Evolutionary conservation across 129 eudicot genomes (phyloP).

Genomic region (Rutidosis leptorrhynchoides): DNA sequence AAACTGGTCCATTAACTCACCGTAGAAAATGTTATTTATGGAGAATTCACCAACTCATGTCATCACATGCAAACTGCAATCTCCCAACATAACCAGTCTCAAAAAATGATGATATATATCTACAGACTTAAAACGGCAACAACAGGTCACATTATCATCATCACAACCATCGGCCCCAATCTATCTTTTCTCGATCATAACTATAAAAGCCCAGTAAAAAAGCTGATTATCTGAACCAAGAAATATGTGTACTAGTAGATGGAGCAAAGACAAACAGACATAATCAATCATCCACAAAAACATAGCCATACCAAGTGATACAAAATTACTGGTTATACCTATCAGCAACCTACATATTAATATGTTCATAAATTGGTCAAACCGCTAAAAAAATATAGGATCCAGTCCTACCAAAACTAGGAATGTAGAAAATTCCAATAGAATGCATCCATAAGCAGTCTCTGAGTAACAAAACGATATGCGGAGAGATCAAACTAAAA

Average conservation of each 20-base stretch:
- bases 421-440: constrained; percentile 14
- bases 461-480: constrained; percentile 20
- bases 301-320: constrained; percentile 16
- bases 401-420: constrained; percentile 43
- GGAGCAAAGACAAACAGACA: neutral
- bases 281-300: constrained; percentile 12
- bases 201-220: constrained; percentile 44
- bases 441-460: neutral
- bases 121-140: constrained; percentile 39
- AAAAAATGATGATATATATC: constrained; percentile 11
- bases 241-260: neutral
- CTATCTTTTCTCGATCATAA: constrained; percentile 46
- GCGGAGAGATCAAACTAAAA: constrained; percentile 2
- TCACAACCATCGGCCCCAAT: constrained; percentile 33
- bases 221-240: neutral
- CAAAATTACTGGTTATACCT: constrained; percentile 16
- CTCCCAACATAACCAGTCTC: constrained; percentile 18
- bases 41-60: constrained; percentile 11
- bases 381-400: constrained; percentile 17
- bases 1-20: constrained; percentile 23
- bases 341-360: constrained; percentile 15
- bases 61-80: constrained; percentile 30
- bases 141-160: constrained; percentile 41
- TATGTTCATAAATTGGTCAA: constrained; percentile 9
- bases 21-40: constrained; percentile 3